These are phyloP conservation scores for Paecilomyces fulvus DNA, from an alignment of 2,329 filamentous ascomycete genomes.

Conservation along the genomic window DNA sequence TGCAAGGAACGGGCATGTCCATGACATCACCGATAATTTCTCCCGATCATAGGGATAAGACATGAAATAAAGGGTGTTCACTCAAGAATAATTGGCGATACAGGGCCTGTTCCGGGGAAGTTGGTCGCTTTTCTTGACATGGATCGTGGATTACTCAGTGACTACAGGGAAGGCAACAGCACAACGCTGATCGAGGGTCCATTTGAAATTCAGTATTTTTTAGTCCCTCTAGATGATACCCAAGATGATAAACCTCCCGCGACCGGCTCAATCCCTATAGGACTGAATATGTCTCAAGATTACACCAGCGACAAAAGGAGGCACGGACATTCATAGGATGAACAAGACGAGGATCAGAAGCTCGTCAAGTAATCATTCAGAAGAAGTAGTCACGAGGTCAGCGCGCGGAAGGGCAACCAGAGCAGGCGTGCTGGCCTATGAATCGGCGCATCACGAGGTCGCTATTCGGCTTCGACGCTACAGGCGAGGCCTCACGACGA, in stretches of 20 bases:
- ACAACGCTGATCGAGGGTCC: background rate
- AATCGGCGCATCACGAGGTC: background rate
- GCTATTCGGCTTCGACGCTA: background rate
- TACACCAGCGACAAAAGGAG: background rate
- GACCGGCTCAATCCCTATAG: background rate
- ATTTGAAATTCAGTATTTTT: background rate
- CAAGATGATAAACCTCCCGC: background rate
- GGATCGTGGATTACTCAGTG: background rate
- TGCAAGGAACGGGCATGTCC: background rate
- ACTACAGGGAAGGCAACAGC: background rate
- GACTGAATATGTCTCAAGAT: background rate
- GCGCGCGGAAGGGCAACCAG: background rate
- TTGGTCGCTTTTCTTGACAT: background rate
- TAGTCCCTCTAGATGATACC: background rate
- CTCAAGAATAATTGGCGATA: background rate
- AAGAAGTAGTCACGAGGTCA: background rate
- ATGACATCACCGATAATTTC: background rate
- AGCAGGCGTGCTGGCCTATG: background rate
- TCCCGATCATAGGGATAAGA: background rate
- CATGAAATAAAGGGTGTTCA: background rate
- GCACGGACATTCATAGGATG: background rate
- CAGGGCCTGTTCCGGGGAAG: background rate
- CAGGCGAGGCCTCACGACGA: background rate
- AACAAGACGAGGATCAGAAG: conserved; percentile 9
- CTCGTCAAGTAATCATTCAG: conserved; percentile 1